A percentile compares a stretch with the other conserved stretches of the same genome.
Conservation (phyloP, 1,284 basidiomycete genomes). For the Rhodotorula sp. region DNA sequence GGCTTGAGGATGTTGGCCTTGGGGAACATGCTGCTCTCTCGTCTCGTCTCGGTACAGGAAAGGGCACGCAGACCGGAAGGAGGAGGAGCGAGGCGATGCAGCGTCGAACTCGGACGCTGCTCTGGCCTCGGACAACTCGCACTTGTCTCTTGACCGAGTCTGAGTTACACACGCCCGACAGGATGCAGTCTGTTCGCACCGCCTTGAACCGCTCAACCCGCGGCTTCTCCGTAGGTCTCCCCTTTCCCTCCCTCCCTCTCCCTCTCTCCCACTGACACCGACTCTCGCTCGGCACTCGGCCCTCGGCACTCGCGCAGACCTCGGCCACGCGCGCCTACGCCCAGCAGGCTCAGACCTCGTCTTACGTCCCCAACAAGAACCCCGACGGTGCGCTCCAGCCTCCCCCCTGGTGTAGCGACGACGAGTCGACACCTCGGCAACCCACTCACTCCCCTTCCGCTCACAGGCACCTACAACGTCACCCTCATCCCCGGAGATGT, state of each 20-base stretch:
- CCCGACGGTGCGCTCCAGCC: slow-evolving; percentile 52
- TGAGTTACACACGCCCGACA: too few relatives aligned
- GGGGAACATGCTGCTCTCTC: slow-evolving; percentile 28
- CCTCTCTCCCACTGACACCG: not conserved
- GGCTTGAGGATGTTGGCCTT: slow-evolving; percentile 24
- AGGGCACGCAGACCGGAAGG: not conserved
- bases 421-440: not conserved
- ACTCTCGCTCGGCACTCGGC: not conserved
- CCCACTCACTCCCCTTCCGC: not conserved
- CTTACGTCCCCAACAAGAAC: slow-evolving; percentile 62
- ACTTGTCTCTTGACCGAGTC: too few relatives aligned
- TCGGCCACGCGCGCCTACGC: slow-evolving; percentile 16
- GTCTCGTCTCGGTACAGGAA: too few relatives aligned
- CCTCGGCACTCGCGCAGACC: slow-evolving; percentile 3
- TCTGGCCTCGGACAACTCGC: not conserved
- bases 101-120: not conserved
- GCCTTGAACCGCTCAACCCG: slow-evolving; percentile 12
- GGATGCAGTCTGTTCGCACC: slow-evolving; percentile 17
- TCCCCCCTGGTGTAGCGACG: not conserved
- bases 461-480: slow-evolving; percentile 72
- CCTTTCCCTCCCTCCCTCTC: not conserved
- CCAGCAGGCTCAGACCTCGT: slow-evolving; percentile 54
- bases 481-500: slow-evolving; percentile 90
- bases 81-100: not conserved
- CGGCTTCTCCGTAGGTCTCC: slow-evolving; percentile 20